phyloP scores from a whole-genome alignment of 257 asterid species.

The Gentiana straminea region DNA sequence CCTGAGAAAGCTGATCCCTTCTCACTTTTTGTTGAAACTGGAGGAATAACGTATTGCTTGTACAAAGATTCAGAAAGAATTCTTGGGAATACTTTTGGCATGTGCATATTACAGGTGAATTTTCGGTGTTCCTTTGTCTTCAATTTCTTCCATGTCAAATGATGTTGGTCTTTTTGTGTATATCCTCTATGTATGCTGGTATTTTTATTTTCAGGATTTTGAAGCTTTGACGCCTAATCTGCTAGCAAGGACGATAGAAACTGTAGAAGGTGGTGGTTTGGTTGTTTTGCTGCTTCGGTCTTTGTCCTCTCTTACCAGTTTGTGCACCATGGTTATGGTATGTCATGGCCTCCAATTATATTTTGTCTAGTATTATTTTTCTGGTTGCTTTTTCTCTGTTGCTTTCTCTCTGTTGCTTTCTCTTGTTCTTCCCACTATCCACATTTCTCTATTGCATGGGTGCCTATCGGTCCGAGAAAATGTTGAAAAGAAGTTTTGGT shows the following conservation, averaged over 20 bases:
- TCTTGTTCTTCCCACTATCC: too few relatives aligned
- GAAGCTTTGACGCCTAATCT: slow-evolving; percentile 98
- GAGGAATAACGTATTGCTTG: slow-evolving; percentile 69
- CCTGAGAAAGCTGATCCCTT: slow-evolving; percentile 71
- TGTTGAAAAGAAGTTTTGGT: too few relatives aligned
- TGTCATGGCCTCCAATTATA: neutral
- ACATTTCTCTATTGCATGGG: too few relatives aligned
- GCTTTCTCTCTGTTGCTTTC: too few relatives aligned
- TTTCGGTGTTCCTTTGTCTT: slow-evolving; percentile 1
- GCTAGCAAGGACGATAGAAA: slow-evolving; percentile 97
- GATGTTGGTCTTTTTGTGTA: neutral
- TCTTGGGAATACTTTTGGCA: slow-evolving; percentile 97
- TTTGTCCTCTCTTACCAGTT: slow-evolving; percentile 75
- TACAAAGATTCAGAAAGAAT: slow-evolving; percentile 86
- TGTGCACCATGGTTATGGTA: slow-evolving; percentile 97
- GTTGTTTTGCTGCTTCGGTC: slow-evolving; percentile 79
- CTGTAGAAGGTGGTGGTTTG: slow-evolving; percentile 99
- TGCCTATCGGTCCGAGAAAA: too few relatives aligned
- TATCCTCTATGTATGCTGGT: neutral
- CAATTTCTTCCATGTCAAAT: slow-evolving; percentile 2
- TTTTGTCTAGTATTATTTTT: neutral
- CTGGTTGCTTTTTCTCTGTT: too few relatives aligned
- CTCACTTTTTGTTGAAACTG: slow-evolving; percentile 65
- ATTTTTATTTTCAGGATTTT: slow-evolving; percentile 45
- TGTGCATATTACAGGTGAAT: slow-evolving; percentile 90